Percentiles rank a stretch among this genome's conserved stretches.
Evolutionary conservation across 179 eudicot genomes (phyloP).

Genomic region (Dionaea muscipula): DNA sequence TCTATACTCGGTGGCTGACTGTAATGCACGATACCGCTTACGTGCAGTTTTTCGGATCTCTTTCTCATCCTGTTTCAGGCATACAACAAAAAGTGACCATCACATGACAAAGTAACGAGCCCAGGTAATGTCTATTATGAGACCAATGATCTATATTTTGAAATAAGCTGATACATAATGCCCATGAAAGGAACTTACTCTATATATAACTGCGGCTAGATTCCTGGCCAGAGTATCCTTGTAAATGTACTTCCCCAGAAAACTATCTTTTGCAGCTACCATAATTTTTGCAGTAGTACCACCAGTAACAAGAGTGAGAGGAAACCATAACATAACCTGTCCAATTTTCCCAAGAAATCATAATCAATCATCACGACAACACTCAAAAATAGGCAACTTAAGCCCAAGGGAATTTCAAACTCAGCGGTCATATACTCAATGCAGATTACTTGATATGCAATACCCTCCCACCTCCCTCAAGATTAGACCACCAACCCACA

Average conservation of each 20-base stretch:
- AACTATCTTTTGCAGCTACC: slow-evolving; percentile 93
- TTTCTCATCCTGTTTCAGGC: slow-evolving; percentile 67
- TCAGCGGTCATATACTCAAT: too few species aligned
- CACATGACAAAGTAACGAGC: neutral
- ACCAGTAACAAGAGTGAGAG: slow-evolving; percentile 69
- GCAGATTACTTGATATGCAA: too few species aligned
- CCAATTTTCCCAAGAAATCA: slow-evolving; percentile 8
- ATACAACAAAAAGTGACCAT: slow-evolving; percentile 7
- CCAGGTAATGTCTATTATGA: neutral
- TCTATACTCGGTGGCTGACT: slow-evolving; percentile 61
- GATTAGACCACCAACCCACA: too few species aligned
- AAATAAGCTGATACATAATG: neutral
- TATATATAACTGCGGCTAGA: slow-evolving; percentile 80
- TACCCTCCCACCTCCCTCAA: too few species aligned
- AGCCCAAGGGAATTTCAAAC: neutral
- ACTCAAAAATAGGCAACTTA: neutral
- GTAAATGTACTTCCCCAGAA: slow-evolving; percentile 91
- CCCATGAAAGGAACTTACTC: slow-evolving; percentile 25
- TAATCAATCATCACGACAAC: neutral
- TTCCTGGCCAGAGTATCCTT: slow-evolving; percentile 82
- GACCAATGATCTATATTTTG: too few species aligned
- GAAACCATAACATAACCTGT: slow-evolving; percentile 89
- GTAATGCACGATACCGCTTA: slow-evolving; percentile 53
- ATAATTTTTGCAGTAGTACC: slow-evolving; percentile 98
- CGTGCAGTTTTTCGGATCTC: slow-evolving; percentile 64